These are phyloP conservation scores for Plantago lanceolata DNA, from an alignment of 305 asterid genomes.

Conservation along the genomic window DNA sequence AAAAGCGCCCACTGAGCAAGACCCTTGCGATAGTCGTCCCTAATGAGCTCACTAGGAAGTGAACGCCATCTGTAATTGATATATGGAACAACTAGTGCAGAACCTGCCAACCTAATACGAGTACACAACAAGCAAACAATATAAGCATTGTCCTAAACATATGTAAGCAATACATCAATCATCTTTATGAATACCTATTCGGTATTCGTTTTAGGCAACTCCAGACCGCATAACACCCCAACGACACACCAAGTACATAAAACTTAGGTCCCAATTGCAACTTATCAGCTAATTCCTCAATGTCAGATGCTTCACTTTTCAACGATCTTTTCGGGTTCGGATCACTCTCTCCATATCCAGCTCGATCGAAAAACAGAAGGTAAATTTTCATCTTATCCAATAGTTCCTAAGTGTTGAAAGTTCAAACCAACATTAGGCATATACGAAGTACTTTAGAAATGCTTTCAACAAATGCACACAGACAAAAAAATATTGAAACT, in stretches of 20 bases:
- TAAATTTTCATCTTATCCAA: constrained; percentile 61
- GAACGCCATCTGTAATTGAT: constrained; percentile 83
- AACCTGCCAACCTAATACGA: constrained; percentile 81
- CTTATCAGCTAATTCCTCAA: constrained; percentile 78
- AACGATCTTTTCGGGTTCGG: constrained; percentile 73
- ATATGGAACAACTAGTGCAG: constrained; percentile 70
- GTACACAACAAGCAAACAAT: constrained; percentile 8
- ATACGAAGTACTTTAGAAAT: constrained; percentile 1
- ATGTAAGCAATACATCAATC: background rate
- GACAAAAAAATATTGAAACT: background rate
- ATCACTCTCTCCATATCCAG: constrained; percentile 92
- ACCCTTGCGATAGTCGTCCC: constrained; percentile 71
- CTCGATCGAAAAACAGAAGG: constrained; percentile 67
- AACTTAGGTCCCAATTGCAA: constrained; percentile 63
- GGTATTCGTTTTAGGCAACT: constrained; percentile 74
- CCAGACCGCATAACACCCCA: constrained; percentile 89
- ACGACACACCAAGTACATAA: constrained; percentile 69
- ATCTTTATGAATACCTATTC: constrained; percentile 38
- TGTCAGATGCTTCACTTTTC: constrained; percentile 74
- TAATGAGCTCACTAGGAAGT: constrained; percentile 55
- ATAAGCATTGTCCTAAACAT: constrained; percentile 7
- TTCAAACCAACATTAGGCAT: constrained; percentile 32
- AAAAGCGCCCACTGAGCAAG: constrained; percentile 54
- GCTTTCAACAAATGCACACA: background rate
- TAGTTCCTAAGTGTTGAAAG: constrained; percentile 51